Evolutionary conservation across 106 monocot species (phyloP), one percentile per base, ranked within the genome.

Genomic region (Vanilla planifolia): DNA sequence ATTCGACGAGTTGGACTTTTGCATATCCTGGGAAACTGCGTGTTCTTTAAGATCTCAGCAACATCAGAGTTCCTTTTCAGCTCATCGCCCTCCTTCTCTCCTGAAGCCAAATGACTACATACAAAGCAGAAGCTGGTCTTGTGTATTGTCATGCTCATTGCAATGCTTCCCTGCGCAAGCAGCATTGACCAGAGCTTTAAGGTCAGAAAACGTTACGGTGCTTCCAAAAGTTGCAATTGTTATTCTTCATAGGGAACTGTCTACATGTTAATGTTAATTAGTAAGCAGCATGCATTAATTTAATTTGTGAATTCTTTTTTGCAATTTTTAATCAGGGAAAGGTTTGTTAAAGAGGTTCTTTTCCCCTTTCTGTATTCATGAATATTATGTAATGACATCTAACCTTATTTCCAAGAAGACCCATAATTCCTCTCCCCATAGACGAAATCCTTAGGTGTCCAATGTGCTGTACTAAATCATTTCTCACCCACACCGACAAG

Each of bases 11-110:
- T 37, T 0, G 85, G 79, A 7, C 55, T 50, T 70, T 98, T 92
- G 88, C 91, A 98, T 42, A 85, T 75, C 37, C 57, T 84, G 0
- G 76, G 75, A 61, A 98, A 92, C 64, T 87, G 91, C 5, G 84
- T 82, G 85, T 41, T 82, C 71, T 85, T 88, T 27, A 98, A 74
- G 35, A 98, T 98, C 63, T 98, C 91, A 5, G 82, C 68, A 8
- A 98, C 96, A 32, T 98, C 91, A 1, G 84, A 81, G 64, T 98
- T 98, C 64, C 96, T 78, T 67, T 51, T 81, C 26, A 98, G 61
- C 67, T 91, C 96, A 59, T 98, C 91, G 8, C 96, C 91, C 43
- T 91, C 91, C 76, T 91, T 98, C 79, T 98, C 91, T 7, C 96
- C 96, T 0, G 96, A 91, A 23, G 96, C 85, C 60, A 98, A 67